Evolutionary conservation across 441 rosid species (phyloP).

Genomic region (Populus hybrid): DNA sequence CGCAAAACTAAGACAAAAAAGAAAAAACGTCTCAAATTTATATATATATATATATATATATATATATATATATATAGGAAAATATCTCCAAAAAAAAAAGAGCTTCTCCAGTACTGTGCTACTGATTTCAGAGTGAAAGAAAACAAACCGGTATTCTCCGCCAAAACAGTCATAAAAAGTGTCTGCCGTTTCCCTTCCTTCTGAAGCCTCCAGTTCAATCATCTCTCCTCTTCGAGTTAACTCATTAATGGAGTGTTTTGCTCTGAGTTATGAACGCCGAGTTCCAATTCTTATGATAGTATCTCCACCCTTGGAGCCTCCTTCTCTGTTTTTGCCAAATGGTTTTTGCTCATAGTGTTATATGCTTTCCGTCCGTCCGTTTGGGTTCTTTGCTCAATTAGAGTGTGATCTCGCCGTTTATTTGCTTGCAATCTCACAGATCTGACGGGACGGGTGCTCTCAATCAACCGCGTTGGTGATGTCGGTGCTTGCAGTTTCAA

Average conservation of each 20-base stretch:
- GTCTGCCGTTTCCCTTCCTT: not conserved
- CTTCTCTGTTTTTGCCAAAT: conserved; percentile 29
- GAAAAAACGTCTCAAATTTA: conserved; percentile 6
- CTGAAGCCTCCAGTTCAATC: conserved; percentile 6
- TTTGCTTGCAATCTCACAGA: conserved; percentile 38
- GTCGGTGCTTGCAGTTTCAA: conserved; percentile 42
- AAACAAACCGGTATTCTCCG: conserved; percentile 34
- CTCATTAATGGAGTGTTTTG: conserved; percentile 36
- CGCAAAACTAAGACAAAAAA: not conserved
- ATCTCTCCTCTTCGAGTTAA: conserved; percentile 21
- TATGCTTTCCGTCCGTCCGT: conserved; percentile 2
- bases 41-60: too few species aligned
- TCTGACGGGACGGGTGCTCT: conserved; percentile 31
- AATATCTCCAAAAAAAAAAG: conserved; percentile 4
- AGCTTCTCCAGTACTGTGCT: conserved; percentile 31
- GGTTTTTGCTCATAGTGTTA: conserved; percentile 32
- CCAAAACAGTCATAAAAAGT: conserved; percentile 29
- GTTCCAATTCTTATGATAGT: conserved; percentile 25
- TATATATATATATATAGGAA: not conserved
- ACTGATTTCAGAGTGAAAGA: conserved; percentile 35
- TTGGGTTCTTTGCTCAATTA: conserved; percentile 21
- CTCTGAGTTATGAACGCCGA: conserved; percentile 26
- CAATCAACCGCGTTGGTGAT: conserved; percentile 45
- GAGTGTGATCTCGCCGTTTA: conserved; percentile 37
- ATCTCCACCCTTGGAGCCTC: conserved; percentile 29